Evolutionary conservation across 345 rosid genomes (phyloP), one percentile per base, ranked within the genome.

Genomic region (Eucalyptus tenuipes): DNA sequence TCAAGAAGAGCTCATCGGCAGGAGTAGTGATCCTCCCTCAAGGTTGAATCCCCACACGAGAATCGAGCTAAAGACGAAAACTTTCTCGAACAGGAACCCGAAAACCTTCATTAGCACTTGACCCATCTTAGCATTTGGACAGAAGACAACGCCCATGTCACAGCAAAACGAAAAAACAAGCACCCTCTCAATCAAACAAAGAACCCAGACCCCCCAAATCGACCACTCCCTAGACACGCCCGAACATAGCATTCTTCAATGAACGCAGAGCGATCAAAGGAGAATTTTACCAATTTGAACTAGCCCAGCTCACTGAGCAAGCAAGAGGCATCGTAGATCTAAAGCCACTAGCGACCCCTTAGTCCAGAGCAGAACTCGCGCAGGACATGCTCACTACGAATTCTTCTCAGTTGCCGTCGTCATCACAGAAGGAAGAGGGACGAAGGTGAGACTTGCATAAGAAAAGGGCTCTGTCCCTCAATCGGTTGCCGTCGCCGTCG

Each of bases 81-180:
- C 92, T 91, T 92, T 95, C 90, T 86, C 89, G 81, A 91, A 53
- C 88, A 64, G 89, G 91, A 68, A 87, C 91, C 88, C 90, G 92
- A 92, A 90, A 90, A 86, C 89, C 93, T 44, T 85, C 90, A 90
- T 86, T 91, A 89, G 64, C 89, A 87, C 80, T 45, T 84, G 45
- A 92, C 94, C 94, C 94, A 91, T 90, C 91, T 93, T 94, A 82
- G 91, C 92, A 90, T 85, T 92, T 89, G 93, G 89, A 90, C 88
- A 87, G 40, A 88, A 89, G 85, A 81, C 85, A 91, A 92, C 91
- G 80, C 91, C 95, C 97, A 94, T 93, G 61, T 85, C 44, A 49
- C 89, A 86, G 85, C 90, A 85, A 42, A 22, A 40, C 57, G 25
- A 25, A 24, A 55, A 55, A 29, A 18, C 47, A 6, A 29, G 55